Conservation (phyloP, 2,329 filamentous ascomycete species). For the Beauveria sp. region DNA sequence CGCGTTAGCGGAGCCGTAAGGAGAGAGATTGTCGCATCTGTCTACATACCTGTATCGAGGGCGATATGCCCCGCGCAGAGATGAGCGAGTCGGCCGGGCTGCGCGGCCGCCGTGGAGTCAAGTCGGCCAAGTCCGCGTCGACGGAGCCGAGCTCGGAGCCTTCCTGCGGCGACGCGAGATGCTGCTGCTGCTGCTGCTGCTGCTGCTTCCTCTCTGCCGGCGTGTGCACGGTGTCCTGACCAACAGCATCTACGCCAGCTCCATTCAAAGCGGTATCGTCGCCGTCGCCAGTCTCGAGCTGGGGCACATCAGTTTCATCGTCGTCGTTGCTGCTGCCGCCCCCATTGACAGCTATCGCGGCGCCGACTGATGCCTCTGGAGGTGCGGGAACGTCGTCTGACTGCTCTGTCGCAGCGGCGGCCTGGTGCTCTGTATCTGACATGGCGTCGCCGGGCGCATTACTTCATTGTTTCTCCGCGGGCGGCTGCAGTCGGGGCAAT, state of each 20-base stretch:
- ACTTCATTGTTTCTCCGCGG: conserved; percentile 1
- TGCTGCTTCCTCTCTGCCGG: conserved; percentile 30
- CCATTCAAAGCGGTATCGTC: neutral
- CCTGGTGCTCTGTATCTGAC: conserved; percentile 7
- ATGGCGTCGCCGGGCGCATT: conserved; percentile 3
- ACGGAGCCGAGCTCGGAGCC: conserved; percentile 17
- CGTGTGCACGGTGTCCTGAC: conserved; percentile 20
- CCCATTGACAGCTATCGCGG: neutral
- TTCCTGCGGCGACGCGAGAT: conserved; percentile 28
- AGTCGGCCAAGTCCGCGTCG: conserved; percentile 40
- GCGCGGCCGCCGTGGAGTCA: conserved; percentile 21
- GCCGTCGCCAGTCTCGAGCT: conserved; percentile 2
- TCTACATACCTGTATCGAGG: conserved; percentile 60
- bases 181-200: conserved; percentile 16
- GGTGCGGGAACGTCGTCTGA: neutral
- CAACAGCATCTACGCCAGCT: neutral
- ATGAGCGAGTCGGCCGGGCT: conserved; percentile 57
- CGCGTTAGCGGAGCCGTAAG: conserved; percentile 19
- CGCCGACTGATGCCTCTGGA: neutral
- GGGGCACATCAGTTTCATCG: conserved; percentile 12
- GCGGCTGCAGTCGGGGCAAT: neutral
- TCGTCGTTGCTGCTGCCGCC: neutral
- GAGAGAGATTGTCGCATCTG: neutral
- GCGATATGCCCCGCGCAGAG: conserved; percentile 70
- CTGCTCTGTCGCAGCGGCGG: neutral